Percentiles rank a stretch among this genome's conserved stretches.
These are phyloP conservation scores for Pythium myriotylum DNA, from an alignment of 352 stramenopile species.

Conservation along the genomic window DNA sequence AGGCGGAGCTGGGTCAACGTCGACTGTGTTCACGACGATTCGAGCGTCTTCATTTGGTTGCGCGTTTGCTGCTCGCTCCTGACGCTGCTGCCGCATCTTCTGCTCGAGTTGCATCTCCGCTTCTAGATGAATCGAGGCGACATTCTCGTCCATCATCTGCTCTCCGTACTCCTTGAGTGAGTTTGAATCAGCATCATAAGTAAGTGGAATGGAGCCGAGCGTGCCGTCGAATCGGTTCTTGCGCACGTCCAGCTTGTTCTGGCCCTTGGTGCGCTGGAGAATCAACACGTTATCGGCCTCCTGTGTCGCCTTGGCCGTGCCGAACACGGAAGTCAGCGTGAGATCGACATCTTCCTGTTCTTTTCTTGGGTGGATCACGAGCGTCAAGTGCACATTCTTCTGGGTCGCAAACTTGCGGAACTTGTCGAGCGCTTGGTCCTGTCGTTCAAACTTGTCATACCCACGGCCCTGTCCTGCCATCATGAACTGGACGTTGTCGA, in stretches of 20 bases:
- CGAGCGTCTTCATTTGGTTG: not conserved
- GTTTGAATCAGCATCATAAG: slow-evolving; percentile 76
- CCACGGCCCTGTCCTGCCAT: slow-evolving; percentile 89
- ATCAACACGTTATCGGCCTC: slow-evolving; percentile 99
- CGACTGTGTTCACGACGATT: slow-evolving; percentile 2
- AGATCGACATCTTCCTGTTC: slow-evolving; percentile 94
- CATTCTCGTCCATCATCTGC: slow-evolving; percentile 66
- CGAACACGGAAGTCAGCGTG: slow-evolving; percentile 96
- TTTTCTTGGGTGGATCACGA: slow-evolving; percentile 99
- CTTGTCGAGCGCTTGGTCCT: slow-evolving; percentile 96
- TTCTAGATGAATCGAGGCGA: slow-evolving; percentile 74
- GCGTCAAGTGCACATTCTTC: slow-evolving; percentile 97
- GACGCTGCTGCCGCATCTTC: slow-evolving; percentile 44
- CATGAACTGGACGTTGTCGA: slow-evolving; percentile 99
- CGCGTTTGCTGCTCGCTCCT: slow-evolving; percentile 16
- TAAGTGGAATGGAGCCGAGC: slow-evolving; percentile 86
- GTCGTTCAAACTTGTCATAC: slow-evolving; percentile 89
- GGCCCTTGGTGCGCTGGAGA: slow-evolving; percentile 88
- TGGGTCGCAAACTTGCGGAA: slow-evolving; percentile 96
- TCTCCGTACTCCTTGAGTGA: slow-evolving; percentile 69
- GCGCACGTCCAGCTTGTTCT: slow-evolving; percentile 96
- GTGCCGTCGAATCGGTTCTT: slow-evolving; percentile 96
- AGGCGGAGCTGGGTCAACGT: slow-evolving; percentile 1
- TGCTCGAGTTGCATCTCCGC: slow-evolving; percentile 80
- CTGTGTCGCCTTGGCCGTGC: slow-evolving; percentile 98